phyloP scores from a whole-genome alignment of 306 rosid genomes.

The Quercus glauca region DNA sequence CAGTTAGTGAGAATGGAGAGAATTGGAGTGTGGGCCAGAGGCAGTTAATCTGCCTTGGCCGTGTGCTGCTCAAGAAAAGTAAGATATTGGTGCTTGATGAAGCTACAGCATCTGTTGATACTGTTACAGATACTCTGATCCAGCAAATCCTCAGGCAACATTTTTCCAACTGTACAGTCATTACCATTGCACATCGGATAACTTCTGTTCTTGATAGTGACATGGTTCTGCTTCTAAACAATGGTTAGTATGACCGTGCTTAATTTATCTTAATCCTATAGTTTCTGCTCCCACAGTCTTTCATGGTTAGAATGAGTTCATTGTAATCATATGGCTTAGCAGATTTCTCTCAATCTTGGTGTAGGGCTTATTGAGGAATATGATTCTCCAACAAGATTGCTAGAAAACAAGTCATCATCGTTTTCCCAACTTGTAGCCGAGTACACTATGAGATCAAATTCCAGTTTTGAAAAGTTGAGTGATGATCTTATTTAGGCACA shows the following conservation, averaged over 20 bases:
- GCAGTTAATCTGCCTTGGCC: too few species aligned
- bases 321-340: neutral
- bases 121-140: slow-evolving; percentile 9
- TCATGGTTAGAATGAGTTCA: neutral
- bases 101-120: too few species aligned
- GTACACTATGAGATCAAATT: neutral
- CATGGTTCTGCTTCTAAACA: slow-evolving; percentile 32
- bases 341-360: neutral
- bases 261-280: neutral
- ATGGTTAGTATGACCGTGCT: neutral
- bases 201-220: neutral
- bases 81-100: too few species aligned
- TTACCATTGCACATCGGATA: slow-evolving; percentile 35
- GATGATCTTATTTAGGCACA: too few species aligned
- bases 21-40: too few species aligned
- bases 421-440: too few species aligned
- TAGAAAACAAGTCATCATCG: too few species aligned
- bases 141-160: slow-evolving; percentile 30
- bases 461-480: slow-evolving; percentile 5
- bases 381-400: too few species aligned
- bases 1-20: too few species aligned
- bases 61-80: too few species aligned
- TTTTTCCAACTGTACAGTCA: slow-evolving; percentile 23
- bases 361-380: slow-evolving; percentile 9
- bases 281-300: neutral